Evolutionary conservation across 2,329 filamentous ascomycete species (phyloP).

Genomic region (Sphaerulina musiva): DNA sequence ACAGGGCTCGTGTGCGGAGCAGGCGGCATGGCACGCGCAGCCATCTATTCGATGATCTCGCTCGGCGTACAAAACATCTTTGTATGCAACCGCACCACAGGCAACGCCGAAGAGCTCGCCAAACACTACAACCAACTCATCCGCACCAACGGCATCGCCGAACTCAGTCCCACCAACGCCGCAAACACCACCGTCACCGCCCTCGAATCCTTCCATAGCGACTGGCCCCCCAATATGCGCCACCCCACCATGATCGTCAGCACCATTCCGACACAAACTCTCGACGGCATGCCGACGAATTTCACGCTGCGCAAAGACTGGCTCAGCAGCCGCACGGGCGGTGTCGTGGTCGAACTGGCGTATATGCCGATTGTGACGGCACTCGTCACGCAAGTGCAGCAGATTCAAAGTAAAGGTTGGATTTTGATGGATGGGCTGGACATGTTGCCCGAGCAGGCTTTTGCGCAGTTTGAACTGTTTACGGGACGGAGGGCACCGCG

Average conservation of each 20-base stretch:
- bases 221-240: conserved; percentile 59
- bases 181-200: conserved; percentile 46
- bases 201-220: conserved; percentile 51
- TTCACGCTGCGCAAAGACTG: conserved; percentile 64
- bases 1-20: conserved; percentile 52
- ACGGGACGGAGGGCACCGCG: conserved; percentile 67
- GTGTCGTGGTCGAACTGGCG: conserved; percentile 64
- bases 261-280: conserved; percentile 65
- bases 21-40: conserved; percentile 71
- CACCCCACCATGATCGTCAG: conserved; percentile 69
- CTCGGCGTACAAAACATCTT: conserved; percentile 70
- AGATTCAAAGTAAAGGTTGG: conserved; percentile 58
- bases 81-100: conserved; percentile 63
- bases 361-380: conserved; percentile 70
- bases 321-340: conserved; percentile 66
- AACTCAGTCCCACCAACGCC: conserved; percentile 19
- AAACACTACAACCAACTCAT: conserved; percentile 60
- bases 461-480: conserved; percentile 75
- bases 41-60: conserved; percentile 71
- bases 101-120: conserved; percentile 62
- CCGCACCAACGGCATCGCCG: conserved; percentile 19
- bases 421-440: conserved; percentile 70
- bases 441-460: conserved; percentile 69
- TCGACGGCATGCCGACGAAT: conserved; percentile 60
- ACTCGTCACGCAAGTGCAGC: conserved; percentile 60